Percentiles rank a stretch among this genome's conserved stretches.
These are phyloP conservation scores for Penstemon newberryi DNA, from an alignment of 257 asterid genomes.

Conservation along the genomic window DNA sequence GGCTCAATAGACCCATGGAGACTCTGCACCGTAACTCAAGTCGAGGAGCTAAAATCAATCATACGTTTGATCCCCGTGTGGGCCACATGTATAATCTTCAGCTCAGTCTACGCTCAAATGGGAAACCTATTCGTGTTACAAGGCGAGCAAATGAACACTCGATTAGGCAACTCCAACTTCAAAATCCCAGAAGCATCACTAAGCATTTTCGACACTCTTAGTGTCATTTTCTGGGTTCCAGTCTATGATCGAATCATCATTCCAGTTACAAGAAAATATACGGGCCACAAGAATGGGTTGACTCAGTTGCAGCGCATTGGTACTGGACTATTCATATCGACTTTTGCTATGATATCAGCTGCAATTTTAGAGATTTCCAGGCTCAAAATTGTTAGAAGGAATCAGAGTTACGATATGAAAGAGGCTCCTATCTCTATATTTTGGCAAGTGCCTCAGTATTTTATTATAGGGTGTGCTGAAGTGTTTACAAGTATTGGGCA, in stretches of 20 bases:
- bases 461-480: slow-evolving; percentile 57
- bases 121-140: slow-evolving; percentile 57
- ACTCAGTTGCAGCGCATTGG: slow-evolving; percentile 64
- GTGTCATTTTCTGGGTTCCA: slow-evolving; percentile 62
- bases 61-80: slow-evolving; percentile 45
- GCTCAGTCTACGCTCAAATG: slow-evolving; percentile 48
- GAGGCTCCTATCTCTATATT: slow-evolving; percentile 46
- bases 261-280: slow-evolving; percentile 40
- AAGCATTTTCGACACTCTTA: slow-evolving; percentile 49
- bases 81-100: slow-evolving; percentile 51
- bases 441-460: slow-evolving; percentile 66
- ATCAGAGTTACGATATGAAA: slow-evolving; percentile 31
- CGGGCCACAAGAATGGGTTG: slow-evolving; percentile 51
- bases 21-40: slow-evolving; percentile 57
- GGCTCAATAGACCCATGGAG: slow-evolving; percentile 42
- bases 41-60: slow-evolving; percentile 53
- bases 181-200: slow-evolving; percentile 57
- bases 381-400: slow-evolving; percentile 35
- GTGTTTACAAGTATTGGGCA: slow-evolving; percentile 59
- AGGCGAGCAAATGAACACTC: slow-evolving; percentile 51
- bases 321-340: slow-evolving; percentile 39
- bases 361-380: slow-evolving; percentile 44
- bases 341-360: slow-evolving; percentile 46
- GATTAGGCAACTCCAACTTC: slow-evolving; percentile 40
- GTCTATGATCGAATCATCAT: slow-evolving; percentile 46